These are phyloP conservation scores for Debaryomyces udenii DNA, from an alignment of 1,139 yeast species.

Conservation along the genomic window DNA sequence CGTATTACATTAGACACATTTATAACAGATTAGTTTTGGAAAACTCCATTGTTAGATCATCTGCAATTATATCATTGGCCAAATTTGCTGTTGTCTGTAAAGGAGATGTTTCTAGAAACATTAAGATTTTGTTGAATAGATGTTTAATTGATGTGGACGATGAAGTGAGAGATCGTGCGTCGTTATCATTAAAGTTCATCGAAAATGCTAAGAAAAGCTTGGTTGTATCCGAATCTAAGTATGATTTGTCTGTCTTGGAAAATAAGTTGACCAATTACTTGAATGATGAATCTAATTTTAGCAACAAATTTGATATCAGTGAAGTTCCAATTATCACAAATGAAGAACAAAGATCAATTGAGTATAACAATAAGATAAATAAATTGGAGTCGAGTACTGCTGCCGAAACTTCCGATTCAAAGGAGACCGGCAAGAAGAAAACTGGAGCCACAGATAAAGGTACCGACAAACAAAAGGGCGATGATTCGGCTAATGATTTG, in stretches of 20 bases:
- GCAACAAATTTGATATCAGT: constrained; percentile 68
- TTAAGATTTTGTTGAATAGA: constrained; percentile 75
- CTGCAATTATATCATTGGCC: constrained; percentile 90
- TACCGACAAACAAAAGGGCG: constrained; percentile 19
- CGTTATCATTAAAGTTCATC: constrained; percentile 75
- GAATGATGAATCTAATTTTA: constrained; percentile 59
- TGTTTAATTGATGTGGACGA: constrained; percentile 90
- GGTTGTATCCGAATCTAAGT: constrained; percentile 68
- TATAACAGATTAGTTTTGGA: constrained; percentile 96
- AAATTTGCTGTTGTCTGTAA: constrained; percentile 87
- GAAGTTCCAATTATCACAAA: constrained; percentile 63
- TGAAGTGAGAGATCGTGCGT: constrained; percentile 98
- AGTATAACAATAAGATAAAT: constrained; percentile 58
- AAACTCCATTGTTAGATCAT: constrained; percentile 91
- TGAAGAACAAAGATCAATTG: constrained; percentile 66
- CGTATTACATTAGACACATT: constrained; percentile 91
- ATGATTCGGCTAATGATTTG: constrained; percentile 43
- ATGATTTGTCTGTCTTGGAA: constrained; percentile 78
- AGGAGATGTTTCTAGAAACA: constrained; percentile 64
- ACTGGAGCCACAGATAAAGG: constrained; percentile 17
- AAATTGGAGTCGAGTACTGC: constrained; percentile 40
- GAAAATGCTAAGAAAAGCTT: constrained; percentile 53
- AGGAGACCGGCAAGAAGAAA: constrained; percentile 8
- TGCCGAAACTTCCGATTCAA: constrained; percentile 16
- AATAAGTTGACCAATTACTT: constrained; percentile 74